Evolutionary conservation across 441 rosid genomes (phyloP).

Genomic region (Aleurites moluccanus): DNA sequence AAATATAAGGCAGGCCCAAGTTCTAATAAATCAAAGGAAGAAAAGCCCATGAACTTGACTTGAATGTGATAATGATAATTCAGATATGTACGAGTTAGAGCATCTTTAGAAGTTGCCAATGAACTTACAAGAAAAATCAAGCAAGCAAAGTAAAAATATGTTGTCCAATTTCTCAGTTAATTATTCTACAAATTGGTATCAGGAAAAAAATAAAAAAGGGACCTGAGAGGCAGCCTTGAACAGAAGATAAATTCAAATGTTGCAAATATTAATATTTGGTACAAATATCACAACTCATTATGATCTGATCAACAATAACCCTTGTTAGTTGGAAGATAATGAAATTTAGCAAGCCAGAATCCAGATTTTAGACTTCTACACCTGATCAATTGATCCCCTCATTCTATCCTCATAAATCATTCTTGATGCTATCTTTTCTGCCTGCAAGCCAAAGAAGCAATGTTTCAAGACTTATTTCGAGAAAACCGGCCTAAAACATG

Average conservation of each 20-base stretch:
- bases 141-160: not conserved
- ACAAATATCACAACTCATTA: not conserved
- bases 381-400: conserved; percentile 99
- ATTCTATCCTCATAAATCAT: conserved; percentile 97
- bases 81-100: not conserved
- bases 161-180: not conserved
- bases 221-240: not conserved
- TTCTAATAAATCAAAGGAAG: not conserved
- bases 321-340: not conserved
- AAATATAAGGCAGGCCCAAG: not conserved
- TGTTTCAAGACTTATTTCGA: not conserved
- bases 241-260: not conserved
- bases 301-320: not conserved
- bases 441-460: conserved; percentile 41
- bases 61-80: not conserved
- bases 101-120: not conserved
- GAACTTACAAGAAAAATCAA: not conserved
- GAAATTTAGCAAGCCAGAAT: not conserved
- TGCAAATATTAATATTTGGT: not conserved
- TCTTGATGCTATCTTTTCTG: conserved; percentile 98
- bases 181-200: not conserved
- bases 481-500: not conserved
- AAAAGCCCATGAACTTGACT: not conserved
- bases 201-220: no score
- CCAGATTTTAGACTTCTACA: conserved; percentile 20